Base-by-base conservation (phyloP, 73 alveolate genomes). In the Diophrys sp. region DNA sequence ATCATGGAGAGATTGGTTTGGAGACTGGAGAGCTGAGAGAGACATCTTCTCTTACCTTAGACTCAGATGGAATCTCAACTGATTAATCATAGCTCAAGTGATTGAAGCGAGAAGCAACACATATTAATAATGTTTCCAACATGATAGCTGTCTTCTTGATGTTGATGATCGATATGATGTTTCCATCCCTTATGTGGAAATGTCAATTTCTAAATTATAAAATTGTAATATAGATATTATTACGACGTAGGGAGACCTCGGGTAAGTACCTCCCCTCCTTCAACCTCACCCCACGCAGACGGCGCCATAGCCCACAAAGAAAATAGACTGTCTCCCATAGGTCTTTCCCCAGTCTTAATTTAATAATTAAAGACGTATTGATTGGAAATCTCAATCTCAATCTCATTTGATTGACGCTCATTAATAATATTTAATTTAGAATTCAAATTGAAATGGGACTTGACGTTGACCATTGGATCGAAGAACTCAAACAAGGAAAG, bases 391-490 rank as follows among this genome's bases (percentile, higher is more conserved):
- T n/a, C n/a, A n/a, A n/a, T n/a, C n/a, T n/a, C n/a, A n/a, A n/a
- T n/a, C n/a, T 14, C 8, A 14, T 14, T 8, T 14, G 8, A 14
- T 14, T 14, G 67, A 53, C 8, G 67, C 24, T 53, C 24, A 53
- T 53, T 53, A 14, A 53, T 14, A 53, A 14, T n/a, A n/a, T 14
- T 62, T 5, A 62, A 14, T 62, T 14, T 5, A 14, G 29, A 62
- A 62, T 62, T 14, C 29, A 62, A 62, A 62, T 62, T 14, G 29
- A 24, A 14, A 62, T 62, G 73, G 5, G 32, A 5, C 57, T 71
- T 75, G 90, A 89, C 80, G 88, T 80, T 53, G 99, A 93, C 70
- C 73, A 79, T 69, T 94, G 96, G 93, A 84, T 95, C 44, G 93
- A 81, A 25, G 83, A 90, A 1, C 85, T 95, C n/a, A 88, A 89